Evolutionary conservation across 2,329 filamentous ascomycete genomes (phyloP).

Genomic region (Emydomyces testavorans): DNA sequence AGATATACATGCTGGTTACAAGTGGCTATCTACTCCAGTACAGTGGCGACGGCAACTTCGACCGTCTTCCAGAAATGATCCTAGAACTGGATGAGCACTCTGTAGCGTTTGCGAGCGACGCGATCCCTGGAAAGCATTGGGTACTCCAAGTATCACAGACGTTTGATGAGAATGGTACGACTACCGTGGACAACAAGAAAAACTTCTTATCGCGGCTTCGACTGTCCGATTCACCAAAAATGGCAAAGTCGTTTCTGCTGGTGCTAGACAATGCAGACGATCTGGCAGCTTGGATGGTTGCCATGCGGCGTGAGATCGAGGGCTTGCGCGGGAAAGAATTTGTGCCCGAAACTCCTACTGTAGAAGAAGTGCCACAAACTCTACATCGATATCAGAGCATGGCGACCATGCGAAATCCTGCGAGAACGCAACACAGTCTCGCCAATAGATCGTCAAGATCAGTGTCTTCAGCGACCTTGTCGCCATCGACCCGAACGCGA

Average conservation of each 20-base stretch:
- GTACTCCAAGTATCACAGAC: constrained; percentile 38
- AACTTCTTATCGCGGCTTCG: constrained; percentile 33
- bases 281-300: constrained; percentile 37
- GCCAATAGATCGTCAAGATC: constrained; percentile 3
- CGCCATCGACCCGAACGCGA: neutral
- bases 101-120: constrained; percentile 40
- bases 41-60: constrained; percentile 33
- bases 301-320: constrained; percentile 37
- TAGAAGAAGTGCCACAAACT: constrained; percentile 3
- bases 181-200: constrained; percentile 24
- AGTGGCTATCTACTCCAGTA: constrained; percentile 39
- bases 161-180: constrained; percentile 22
- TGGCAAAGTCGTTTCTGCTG: constrained; percentile 33
- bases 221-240: constrained; percentile 25
- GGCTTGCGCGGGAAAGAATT: constrained; percentile 37
- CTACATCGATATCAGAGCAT: constrained; percentile 13
- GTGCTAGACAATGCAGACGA: constrained; percentile 36
- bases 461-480: constrained; percentile 2
- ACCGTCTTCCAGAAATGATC: constrained; percentile 39
- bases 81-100: constrained; percentile 36
- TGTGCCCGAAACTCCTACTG: constrained; percentile 25
- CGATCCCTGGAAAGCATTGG: constrained; percentile 40
- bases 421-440: neutral
- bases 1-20: constrained; percentile 36
- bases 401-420: neutral